Base-by-base conservation (phyloP, 768 basidiomycete species). In the Boletus insuetus region DNA sequence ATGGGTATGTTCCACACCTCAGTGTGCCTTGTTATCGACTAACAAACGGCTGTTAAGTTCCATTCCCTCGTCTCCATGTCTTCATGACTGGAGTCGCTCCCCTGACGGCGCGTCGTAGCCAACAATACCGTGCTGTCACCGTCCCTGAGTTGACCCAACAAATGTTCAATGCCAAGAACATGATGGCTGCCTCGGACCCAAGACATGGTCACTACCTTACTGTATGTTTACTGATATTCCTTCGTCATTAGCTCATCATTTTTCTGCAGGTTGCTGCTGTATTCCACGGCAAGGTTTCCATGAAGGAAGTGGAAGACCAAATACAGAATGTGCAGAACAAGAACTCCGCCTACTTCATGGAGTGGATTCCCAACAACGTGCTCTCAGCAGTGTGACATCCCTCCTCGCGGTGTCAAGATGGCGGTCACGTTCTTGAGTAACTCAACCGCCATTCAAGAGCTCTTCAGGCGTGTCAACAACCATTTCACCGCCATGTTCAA, bases 331-430 rank as follows among this genome's bases (percentile, higher is more conserved):
- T 98, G 34, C 91, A 95, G 76, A 92, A 83, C 83, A 97, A 96
- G 84, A 97, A 98, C 81, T 90, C 93, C 34, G 87, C 92, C 6
- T 94, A 97, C 81, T 98, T 98, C 66, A 94, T 98, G 62, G 95
- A 99, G 75, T 99, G 97, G 97, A 98, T 99, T 63, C 97, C 97
- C 66, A 97, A 97, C 86, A 98, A 98, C 68, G 91, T 98, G 57
- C 85, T 94, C 66, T 94, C 94, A 38, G 94, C 97, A 98, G 75
- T 98, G 96, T 80, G 94, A 97, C 77, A 96, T 98, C 65, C 84
- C 97, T 66, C 95, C 97, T 49, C 86, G 92, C 56, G 94, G 94
- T 37, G 80, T 92, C 65, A 95, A 94, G 84, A 95, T 95, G 93
- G 89, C 93, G 14, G 94, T 93, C 53, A 98, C 94, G 26, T 98